phyloP scores from a whole-genome alignment of 129 eudicot genomes.

The Lonicera japonica region DNA sequence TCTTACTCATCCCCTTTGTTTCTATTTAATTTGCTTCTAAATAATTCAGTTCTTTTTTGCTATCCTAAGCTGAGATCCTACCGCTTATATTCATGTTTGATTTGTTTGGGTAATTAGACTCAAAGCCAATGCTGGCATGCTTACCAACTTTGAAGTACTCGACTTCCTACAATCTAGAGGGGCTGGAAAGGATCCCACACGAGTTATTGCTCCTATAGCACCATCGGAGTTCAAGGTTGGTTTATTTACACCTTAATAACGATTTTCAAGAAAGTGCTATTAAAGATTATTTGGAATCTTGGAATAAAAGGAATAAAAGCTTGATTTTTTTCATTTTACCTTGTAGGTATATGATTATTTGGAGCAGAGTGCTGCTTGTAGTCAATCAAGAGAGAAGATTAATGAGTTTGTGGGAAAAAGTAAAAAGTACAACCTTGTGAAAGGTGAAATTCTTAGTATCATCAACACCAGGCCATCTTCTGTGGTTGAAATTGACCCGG shows the following conservation, averaged over 20 bases:
- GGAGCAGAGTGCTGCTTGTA: conserved; percentile 40
- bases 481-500: conserved; percentile 49
- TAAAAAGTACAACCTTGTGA: conserved; percentile 47
- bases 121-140: conserved; percentile 50
- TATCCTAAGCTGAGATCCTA: not conserved
- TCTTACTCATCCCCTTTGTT: not conserved
- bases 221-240: conserved; percentile 74
- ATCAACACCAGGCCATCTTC: conserved; percentile 64
- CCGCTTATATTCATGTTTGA: not conserved
- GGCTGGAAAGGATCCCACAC: conserved; percentile 68
- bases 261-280: too few species aligned
- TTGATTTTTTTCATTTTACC: not conserved
- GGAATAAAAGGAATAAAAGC: too few species aligned
- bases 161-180: conserved; percentile 71
- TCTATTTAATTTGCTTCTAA: not conserved
- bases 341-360: conserved; percentile 60
- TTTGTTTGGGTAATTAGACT: conserved; percentile 12
- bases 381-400: conserved; percentile 61
- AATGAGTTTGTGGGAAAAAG: conserved; percentile 35
- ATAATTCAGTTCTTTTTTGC: not conserved
- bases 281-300: too few species aligned
- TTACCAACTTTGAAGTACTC: conserved; percentile 78
- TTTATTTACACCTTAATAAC: too few species aligned
- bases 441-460: conserved; percentile 55
- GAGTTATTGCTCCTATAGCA: conserved; percentile 54